Evolutionary conservation across 73 alveolate genomes (phyloP).

Genomic region (Paramecium sonneborni): DNA sequence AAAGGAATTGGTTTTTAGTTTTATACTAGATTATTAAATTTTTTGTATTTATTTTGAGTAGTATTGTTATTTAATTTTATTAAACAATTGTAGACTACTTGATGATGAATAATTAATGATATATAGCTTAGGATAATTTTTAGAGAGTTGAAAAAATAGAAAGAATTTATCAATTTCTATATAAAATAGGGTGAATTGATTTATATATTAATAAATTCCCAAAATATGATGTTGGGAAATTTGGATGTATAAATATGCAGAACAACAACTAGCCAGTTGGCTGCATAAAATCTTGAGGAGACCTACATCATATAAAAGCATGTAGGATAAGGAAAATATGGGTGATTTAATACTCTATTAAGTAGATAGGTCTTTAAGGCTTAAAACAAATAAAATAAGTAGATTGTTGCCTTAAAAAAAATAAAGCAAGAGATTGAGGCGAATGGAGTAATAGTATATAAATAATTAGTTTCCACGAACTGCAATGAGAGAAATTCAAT

Average conservation of each 20-base stretch:
- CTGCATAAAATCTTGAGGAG: background rate
- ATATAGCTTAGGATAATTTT: too few species aligned
- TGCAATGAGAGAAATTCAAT: conserved; percentile 45
- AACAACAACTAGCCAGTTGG: background rate
- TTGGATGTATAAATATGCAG: background rate
- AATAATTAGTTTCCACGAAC: conserved; percentile 26
- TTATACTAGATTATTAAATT: too few species aligned
- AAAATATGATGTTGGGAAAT: conserved; percentile 38
- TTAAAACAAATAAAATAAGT: background rate
- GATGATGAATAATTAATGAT: too few species aligned
- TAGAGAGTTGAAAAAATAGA: too few species aligned
- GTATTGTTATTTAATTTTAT: too few species aligned
- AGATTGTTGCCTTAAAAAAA: conserved; percentile 32
- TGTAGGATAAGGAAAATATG: conserved; percentile 47
- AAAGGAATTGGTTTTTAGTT: too few species aligned
- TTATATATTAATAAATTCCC: background rate
- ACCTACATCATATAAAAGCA: background rate
- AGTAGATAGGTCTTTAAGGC: conserved; percentile 15
- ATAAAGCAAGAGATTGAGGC: conserved; percentile 40
- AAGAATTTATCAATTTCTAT: background rate
- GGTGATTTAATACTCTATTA: conserved; percentile 3
- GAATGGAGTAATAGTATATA: conserved; percentile 12
- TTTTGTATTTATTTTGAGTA: too few species aligned
- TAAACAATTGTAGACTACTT: too few species aligned
- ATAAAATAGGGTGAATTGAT: background rate